Evolutionary conservation across 306 rosid species (phyloP), one percentile per base, ranked within the genome.

Genomic region (Acmispon strigosus): DNA sequence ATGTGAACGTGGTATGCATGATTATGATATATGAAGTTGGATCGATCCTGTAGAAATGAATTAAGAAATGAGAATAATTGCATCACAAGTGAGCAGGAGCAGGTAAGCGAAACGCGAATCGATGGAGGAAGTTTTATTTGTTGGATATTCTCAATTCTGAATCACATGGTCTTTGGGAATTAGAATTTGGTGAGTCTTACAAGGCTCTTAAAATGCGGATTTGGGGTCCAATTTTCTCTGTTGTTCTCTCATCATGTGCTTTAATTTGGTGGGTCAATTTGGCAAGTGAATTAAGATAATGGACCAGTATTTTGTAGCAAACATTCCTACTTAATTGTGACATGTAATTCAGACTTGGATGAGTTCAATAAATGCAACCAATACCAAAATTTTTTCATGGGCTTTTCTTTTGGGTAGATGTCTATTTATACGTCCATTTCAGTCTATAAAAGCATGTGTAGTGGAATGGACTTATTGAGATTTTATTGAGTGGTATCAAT

Each of bases 1-100:
- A 72, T 60, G 69, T 81, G 86, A 76, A 81, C 64, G 76, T 64
- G 67, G 37, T 37, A 32, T 45, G 54, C 66, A 66, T 68, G 13
- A 37, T 54, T 42, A 7, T 10, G n/a, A n/a, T n/a, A n/a, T n/a
- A n/a, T n/a, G n/a, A n/a, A n/a, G n/a, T n/a, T n/a, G n/a, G n/a
- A n/a, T n/a, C n/a, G 56, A 44, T 48, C 48, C 16, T 22, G 62
- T 12, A 24, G 16, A 50, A 39, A n/a, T 5, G n/a, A 51, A 58
- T 50, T 41, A 67, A 78, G 7, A 18, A 44, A 14, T 32, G 24
- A 76, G 9, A 57, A 71, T 9, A 39, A 22, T 56, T 11, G 7
- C 52, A 10, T 49, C 75, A 17, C 62, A 22, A 17, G 60, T 20
- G 67, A 60, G 60, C 5, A 34, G 53, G 48, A 65, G 81, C 48